These are phyloP conservation scores for Syncephalastrum sp. DNA, from an alignment of 371 early-diverging fungal genomes.

Conservation along the genomic window DNA sequence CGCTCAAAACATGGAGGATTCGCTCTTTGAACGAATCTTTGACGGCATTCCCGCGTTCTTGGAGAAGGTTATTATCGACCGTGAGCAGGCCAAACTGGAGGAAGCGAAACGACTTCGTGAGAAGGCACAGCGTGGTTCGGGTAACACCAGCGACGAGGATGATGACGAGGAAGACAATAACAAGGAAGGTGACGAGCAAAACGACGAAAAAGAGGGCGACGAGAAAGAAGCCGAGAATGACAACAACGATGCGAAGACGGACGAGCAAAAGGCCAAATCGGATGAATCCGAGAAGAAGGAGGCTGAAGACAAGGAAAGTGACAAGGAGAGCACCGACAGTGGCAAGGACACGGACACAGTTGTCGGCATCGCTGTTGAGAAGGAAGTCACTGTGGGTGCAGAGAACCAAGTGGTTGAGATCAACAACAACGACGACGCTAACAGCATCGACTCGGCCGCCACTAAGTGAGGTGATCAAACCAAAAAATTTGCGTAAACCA, in stretches of 20 bases:
- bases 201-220: background rate
- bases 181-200: background rate
- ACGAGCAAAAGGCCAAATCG: background rate
- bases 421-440: no score
- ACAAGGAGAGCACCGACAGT: background rate
- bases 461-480: no score
- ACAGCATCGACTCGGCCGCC: no score
- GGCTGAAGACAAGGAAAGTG: background rate
- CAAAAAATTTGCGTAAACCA: no score
- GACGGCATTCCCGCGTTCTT: slow-evolving; percentile 19
- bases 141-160: background rate
- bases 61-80: slow-evolving; percentile 15
- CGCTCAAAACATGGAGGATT: slow-evolving; percentile 9
- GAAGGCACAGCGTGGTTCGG: background rate
- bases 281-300: background rate
- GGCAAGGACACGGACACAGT: background rate
- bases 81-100: slow-evolving; percentile 19
- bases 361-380: no score
- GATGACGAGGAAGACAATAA: background rate
- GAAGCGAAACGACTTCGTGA: slow-evolving; percentile 2
- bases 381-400: no score
- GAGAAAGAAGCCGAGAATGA: no score
- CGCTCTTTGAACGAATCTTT: slow-evolving; percentile 10
- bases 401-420: no score
- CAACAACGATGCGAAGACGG: background rate